Percentiles rank a stretch among this genome's conserved stretches.
Evolutionary conservation across 805 yeast genomes (phyloP).

Genomic region (Wickerhamomyces xylosicus): DNA sequence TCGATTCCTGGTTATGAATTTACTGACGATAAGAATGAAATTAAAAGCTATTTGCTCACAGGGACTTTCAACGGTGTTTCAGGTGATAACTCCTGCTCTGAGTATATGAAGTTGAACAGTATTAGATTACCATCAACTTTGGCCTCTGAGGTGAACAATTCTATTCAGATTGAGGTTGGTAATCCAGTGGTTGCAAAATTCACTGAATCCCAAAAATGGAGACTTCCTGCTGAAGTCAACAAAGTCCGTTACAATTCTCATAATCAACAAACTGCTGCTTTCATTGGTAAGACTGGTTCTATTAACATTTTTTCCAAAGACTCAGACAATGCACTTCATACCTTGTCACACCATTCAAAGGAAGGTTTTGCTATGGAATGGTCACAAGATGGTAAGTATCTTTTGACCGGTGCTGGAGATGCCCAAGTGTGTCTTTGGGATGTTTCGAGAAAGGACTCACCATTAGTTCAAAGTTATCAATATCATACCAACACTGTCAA

Average conservation of each 20-base stretch:
- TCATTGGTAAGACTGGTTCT: slow-evolving; percentile 29
- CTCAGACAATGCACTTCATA: slow-evolving; percentile 14
- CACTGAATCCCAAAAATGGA: slow-evolving; percentile 29
- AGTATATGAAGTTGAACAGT: slow-evolving; percentile 33
- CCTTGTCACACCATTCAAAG: slow-evolving; percentile 35
- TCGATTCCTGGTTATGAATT: slow-evolving; percentile 35
- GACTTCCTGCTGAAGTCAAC: slow-evolving; percentile 53
- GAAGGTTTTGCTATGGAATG: slow-evolving; percentile 72
- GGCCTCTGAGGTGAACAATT: slow-evolving; percentile 21
- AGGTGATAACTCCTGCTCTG: slow-evolving; percentile 16
- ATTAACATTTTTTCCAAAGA: slow-evolving; percentile 31
- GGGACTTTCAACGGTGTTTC: slow-evolving; percentile 31
- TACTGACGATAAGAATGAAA: slow-evolving; percentile 18
- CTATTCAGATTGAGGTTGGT: slow-evolving; percentile 20
- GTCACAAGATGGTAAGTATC: slow-evolving; percentile 35
- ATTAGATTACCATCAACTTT: slow-evolving; percentile 33
- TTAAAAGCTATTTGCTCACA: slow-evolving; percentile 29
- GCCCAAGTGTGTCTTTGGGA: slow-evolving; percentile 67
- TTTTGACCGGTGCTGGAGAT: slow-evolving; percentile 62
- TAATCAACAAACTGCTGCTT: slow-evolving; percentile 14
- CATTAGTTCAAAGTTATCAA: slow-evolving; percentile 36
- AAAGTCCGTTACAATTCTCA: slow-evolving; percentile 36
- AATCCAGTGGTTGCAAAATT: slow-evolving; percentile 29
- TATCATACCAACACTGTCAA: slow-evolving; percentile 49
- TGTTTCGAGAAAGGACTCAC: slow-evolving; percentile 20